Conservation (phyloP, 208 protist species). For the Zelonia costaricensis region DNA sequence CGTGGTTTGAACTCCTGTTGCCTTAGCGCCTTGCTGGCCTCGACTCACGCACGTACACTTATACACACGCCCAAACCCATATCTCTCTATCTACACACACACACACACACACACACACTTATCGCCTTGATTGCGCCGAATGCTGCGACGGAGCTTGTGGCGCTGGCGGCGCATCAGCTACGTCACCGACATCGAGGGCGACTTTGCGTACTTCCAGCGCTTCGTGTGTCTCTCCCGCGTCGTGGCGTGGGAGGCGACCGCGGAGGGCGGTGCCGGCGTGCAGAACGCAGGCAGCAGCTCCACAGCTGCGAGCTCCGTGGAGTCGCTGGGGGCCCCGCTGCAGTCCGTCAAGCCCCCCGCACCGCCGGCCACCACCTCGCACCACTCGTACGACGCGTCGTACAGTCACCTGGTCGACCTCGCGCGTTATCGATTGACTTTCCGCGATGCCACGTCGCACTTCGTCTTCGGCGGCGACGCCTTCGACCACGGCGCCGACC, state of each 20-base stretch:
- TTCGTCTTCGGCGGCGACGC: slow-evolving; percentile 92
- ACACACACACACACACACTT: not conserved
- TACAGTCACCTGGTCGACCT: slow-evolving; percentile 24
- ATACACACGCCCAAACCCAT: not conserved
- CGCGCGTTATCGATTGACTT: slow-evolving; percentile 30
- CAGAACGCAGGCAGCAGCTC: too few species aligned
- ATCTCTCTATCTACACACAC: not conserved
- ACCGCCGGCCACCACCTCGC: not conserved
- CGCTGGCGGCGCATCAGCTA: slow-evolving; percentile 49
- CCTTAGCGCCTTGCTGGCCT: not conserved
- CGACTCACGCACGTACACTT: not conserved
- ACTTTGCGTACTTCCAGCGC: slow-evolving; percentile 77
- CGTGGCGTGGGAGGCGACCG: slow-evolving; percentile 14
- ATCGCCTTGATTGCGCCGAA: too few species aligned
- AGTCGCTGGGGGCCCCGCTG: not conserved
- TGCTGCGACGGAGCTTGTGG: slow-evolving; percentile 27
- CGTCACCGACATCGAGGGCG: slow-evolving; percentile 90
- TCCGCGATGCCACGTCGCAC: slow-evolving; percentile 48
- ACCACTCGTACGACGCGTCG: not conserved
- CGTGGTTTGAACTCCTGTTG: too few species aligned
- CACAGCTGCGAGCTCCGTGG: not conserved
- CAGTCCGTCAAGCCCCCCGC: too few species aligned
- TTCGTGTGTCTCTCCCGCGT: slow-evolving; percentile 49
- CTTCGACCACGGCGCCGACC: slow-evolving; percentile 85
- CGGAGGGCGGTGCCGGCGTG: not conserved